Conservation (phyloP, 768 basidiomycete genomes). For the Naganishia kalamii region DNA sequence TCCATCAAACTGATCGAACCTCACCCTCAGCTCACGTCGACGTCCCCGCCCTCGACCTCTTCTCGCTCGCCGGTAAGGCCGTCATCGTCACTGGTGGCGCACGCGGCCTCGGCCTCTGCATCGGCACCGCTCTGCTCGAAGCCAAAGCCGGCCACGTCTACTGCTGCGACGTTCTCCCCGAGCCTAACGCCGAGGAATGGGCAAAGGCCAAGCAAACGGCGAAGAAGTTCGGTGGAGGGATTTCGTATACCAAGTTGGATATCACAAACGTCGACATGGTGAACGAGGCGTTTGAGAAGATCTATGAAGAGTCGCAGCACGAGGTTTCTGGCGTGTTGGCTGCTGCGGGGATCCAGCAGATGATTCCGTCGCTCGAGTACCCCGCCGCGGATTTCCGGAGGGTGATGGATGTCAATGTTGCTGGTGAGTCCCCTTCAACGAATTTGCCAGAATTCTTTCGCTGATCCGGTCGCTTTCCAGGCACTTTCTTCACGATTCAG, state of each 20-base stretch:
- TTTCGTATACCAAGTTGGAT: constrained; percentile 25
- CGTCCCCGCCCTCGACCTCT: constrained; percentile 28
- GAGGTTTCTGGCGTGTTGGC: constrained; percentile 17
- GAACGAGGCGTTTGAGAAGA: constrained; percentile 8
- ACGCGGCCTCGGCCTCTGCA: constrained; percentile 37
- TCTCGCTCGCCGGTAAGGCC: constrained; percentile 31
- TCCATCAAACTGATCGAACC: too few relatives aligned
- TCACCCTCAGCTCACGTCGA: constrained; percentile 27
- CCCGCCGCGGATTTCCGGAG: constrained; percentile 28
- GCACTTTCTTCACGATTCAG: constrained; percentile 12
- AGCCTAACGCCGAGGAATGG: constrained; percentile 32
- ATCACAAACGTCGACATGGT: constrained; percentile 12
- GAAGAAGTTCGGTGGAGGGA: background rate
- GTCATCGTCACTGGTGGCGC: constrained; percentile 38
- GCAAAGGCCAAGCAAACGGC: constrained; percentile 16
- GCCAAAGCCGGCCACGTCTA: constrained; percentile 29
- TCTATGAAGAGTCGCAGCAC: constrained; percentile 7
- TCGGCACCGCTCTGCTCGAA: constrained; percentile 37
- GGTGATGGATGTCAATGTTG: constrained; percentile 36
- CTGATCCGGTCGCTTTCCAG: background rate
- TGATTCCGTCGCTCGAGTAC: constrained; percentile 28
- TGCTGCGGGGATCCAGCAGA: constrained; percentile 14
- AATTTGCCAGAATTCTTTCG: background rate
- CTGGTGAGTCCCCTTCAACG: constrained; percentile 24
- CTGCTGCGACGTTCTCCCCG: constrained; percentile 36